These are phyloP conservation scores for Coemansia sp. DNA, from an alignment of 192 early-diverging fungal genomes.

Conservation along the genomic window DNA sequence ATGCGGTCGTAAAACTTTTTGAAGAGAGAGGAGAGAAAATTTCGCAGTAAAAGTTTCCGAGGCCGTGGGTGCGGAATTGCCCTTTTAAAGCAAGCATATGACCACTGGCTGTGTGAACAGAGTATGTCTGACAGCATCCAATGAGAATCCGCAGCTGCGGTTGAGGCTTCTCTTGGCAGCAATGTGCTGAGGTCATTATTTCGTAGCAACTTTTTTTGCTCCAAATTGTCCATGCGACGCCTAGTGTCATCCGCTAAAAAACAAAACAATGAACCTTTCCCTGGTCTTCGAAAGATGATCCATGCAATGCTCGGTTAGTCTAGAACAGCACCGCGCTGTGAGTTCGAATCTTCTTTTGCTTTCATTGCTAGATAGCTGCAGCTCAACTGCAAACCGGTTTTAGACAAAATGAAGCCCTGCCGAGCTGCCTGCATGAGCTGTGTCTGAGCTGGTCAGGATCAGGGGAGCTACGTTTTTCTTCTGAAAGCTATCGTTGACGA, in stretches of 20 bases:
- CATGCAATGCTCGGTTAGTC: neutral
- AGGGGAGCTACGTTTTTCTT: neutral
- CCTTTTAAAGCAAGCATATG: neutral
- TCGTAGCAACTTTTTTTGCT: neutral
- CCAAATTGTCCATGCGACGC: neutral
- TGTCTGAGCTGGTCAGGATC: neutral
- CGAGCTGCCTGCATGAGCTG: neutral
- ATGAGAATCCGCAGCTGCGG: neutral
- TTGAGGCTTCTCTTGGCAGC: neutral
- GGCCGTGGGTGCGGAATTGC: neutral
- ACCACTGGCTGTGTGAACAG: neutral
- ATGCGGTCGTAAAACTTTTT: neutral
- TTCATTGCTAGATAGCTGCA: neutral
- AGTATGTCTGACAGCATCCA: neutral
- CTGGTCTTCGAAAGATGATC: neutral
- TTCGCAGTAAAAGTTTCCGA: neutral
- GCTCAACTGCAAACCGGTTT: neutral
- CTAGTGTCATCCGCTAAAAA: neutral
- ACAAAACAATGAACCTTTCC: neutral
- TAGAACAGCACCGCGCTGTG: neutral
- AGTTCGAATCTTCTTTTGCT: neutral
- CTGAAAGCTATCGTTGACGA: neutral
- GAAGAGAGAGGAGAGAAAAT: conserved; percentile 5
- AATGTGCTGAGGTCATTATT: neutral
- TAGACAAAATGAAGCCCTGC: neutral